phyloP scores from a whole-genome alignment of 352 stramenopile species.

The Phytophthora sp. region DNA sequence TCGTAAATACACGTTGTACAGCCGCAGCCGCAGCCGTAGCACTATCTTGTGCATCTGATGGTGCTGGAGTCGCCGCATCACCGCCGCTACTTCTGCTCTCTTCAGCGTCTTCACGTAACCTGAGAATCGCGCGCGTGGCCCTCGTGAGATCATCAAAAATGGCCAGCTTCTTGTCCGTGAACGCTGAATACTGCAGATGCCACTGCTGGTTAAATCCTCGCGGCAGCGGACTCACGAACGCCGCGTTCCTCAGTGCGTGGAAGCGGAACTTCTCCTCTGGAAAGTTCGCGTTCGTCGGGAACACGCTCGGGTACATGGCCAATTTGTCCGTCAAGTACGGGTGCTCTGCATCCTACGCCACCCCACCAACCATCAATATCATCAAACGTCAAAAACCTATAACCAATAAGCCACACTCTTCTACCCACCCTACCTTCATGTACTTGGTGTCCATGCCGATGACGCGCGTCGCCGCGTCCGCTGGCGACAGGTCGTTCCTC shows the following conservation, averaged over 20 bases:
- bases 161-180: conserved; percentile 77
- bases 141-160: conserved; percentile 76
- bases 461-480: conserved; percentile 59
- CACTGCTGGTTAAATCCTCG: conserved; percentile 81
- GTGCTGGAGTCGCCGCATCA: background rate
- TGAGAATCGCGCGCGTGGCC: conserved; percentile 54
- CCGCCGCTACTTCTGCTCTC: conserved; percentile 13
- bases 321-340: conserved; percentile 77
- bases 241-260: conserved; percentile 69
- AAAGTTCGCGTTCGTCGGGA: conserved; percentile 74
- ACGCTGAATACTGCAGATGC: conserved; percentile 87
- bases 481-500: conserved; percentile 48
- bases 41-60: conserved; percentile 9
- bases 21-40: conserved; percentile 1
- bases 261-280: conserved; percentile 86
- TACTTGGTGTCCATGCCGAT: conserved; percentile 74
- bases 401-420: background rate
- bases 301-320: conserved; percentile 68
- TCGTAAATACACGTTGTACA: conserved; percentile 70
- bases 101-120: conserved; percentile 24
- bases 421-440: conserved; percentile 58
- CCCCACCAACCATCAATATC: background rate
- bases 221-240: conserved; percentile 80
- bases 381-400: background rate
- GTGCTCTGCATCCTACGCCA: conserved; percentile 59